phyloP scores from a whole-genome alignment of 2,329 filamentous ascomycete genomes.

The Polytolypa hystricis region DNA sequence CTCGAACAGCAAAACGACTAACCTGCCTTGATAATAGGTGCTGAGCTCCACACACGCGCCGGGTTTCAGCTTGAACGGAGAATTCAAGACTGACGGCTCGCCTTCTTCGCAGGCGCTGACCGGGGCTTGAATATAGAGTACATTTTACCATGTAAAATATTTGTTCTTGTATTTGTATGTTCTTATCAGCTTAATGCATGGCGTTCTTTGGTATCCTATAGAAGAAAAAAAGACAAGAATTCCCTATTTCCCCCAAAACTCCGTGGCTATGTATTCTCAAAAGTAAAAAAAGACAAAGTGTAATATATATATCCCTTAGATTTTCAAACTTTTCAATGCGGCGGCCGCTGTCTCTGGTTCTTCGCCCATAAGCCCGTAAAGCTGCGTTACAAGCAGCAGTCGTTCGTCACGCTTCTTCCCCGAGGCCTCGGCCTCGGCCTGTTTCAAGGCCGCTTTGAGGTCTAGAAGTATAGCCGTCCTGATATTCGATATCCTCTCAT shows the following conservation, averaged over 20 bases:
- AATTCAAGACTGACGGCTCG: constrained; percentile 54
- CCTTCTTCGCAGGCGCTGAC: constrained; percentile 40
- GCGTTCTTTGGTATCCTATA: constrained; percentile 32
- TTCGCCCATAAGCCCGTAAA: constrained; percentile 53
- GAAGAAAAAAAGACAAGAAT: constrained; percentile 19
- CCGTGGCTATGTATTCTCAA: neutral
- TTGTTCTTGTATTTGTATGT: constrained; percentile 21
- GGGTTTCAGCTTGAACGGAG: constrained; percentile 75
- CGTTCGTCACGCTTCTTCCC: constrained; percentile 26
- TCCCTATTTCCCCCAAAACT: constrained; percentile 1
- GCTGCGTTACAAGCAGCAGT: constrained; percentile 45
- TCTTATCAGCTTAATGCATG: constrained; percentile 28
- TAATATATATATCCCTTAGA: too few relatives aligned
- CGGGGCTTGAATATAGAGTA: constrained; percentile 32
- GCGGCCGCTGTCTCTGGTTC: constrained; percentile 48
- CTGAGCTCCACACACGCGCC: constrained; percentile 80
- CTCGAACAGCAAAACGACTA: constrained; percentile 32
- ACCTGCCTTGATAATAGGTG: constrained; percentile 55
- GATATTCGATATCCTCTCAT: constrained; percentile 45
- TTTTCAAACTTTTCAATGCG: constrained; percentile 38
- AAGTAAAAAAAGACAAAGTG: too few relatives aligned
- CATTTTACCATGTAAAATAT: constrained; percentile 34
- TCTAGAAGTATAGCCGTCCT: constrained; percentile 54
- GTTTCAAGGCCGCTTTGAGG: constrained; percentile 51
- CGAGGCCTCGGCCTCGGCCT: constrained; percentile 27